Conservation (phyloP, 2,329 filamentous ascomycete species). For the Penicillium sp. region DNA sequence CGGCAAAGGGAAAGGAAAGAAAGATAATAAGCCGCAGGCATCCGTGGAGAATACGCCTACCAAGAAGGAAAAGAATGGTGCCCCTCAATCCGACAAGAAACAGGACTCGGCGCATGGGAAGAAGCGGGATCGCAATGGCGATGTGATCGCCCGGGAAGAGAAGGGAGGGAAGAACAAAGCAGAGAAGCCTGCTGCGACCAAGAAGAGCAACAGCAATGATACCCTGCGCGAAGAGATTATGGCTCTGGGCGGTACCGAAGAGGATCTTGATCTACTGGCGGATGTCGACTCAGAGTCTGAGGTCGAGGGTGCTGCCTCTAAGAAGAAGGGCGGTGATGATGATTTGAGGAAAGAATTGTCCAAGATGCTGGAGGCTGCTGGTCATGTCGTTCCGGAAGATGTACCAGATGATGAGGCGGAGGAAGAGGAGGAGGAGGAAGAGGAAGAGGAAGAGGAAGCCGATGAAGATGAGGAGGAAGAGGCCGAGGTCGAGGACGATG, state of each 20-base stretch:
- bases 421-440: slow-evolving; percentile 41
- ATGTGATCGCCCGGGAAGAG: slow-evolving; percentile 45
- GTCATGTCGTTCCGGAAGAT: slow-evolving; percentile 42
- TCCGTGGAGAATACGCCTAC: slow-evolving; percentile 24
- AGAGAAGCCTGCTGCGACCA: slow-evolving; percentile 13
- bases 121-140: slow-evolving; percentile 52
- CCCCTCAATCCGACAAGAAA: slow-evolving; percentile 26
- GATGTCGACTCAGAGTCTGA: slow-evolving; percentile 52
- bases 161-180: slow-evolving; percentile 28
- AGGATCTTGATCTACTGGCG: slow-evolving; percentile 52
- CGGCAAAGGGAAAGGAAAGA: slow-evolving; percentile 36
- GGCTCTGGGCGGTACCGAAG: slow-evolving; percentile 54
- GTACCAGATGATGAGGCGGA: slow-evolving; percentile 36
- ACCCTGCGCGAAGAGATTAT: slow-evolving; percentile 49
- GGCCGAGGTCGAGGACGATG: slow-evolving; percentile 34
- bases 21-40: slow-evolving; percentile 32
- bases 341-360: slow-evolving; percentile 47
- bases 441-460: slow-evolving; percentile 43
- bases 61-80: slow-evolving; percentile 30
- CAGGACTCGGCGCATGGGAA: slow-evolving; percentile 41
- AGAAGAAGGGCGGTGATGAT: slow-evolving; percentile 36
- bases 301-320: slow-evolving; percentile 41
- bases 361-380: slow-evolving; percentile 41
- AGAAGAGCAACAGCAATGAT: slow-evolving; percentile 31
- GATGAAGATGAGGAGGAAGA: slow-evolving; percentile 33